These are phyloP conservation scores for Phlebiopsis gigantea DNA, from an alignment of 768 basidiomycete genomes.

Conservation along the genomic window DNA sequence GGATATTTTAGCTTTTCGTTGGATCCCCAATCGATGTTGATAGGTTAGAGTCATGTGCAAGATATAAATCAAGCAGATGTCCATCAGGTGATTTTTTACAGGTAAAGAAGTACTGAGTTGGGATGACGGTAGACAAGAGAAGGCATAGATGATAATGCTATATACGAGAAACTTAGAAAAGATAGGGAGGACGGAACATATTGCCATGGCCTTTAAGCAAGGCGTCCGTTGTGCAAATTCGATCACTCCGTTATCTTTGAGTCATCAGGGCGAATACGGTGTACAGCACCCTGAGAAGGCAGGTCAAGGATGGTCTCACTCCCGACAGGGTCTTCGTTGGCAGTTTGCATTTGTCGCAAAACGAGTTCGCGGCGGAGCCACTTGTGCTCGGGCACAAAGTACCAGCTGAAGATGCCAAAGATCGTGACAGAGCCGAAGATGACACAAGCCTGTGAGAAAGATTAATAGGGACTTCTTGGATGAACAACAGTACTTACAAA, in stretches of 20 bases:
- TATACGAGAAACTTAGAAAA: too few relatives aligned
- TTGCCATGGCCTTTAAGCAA: too few relatives aligned
- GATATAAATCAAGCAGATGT: too few relatives aligned
- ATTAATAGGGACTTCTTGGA: not conserved
- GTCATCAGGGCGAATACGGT: not conserved
- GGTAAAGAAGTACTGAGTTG: too few relatives aligned
- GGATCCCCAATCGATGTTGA: too few relatives aligned
- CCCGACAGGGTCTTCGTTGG: not conserved
- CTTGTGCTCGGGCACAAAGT: constrained; percentile 68
- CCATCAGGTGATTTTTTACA: too few relatives aligned
- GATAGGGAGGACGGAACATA: too few relatives aligned
- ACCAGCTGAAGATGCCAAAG: constrained; percentile 75
- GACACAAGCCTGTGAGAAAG: constrained; percentile 51
- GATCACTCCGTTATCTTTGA: not conserved
- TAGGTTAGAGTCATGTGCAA: too few relatives aligned
- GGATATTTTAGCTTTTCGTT: too few relatives aligned
- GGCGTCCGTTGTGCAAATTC: too few relatives aligned
- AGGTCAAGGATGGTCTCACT: not conserved
- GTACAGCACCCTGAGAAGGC: not conserved
- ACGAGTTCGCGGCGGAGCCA: constrained; percentile 54
- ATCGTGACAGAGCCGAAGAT: constrained; percentile 78
- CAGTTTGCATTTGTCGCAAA: not conserved
- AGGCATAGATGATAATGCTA: too few relatives aligned
- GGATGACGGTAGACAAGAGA: too few relatives aligned
- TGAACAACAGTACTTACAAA: constrained; percentile 49